Evolutionary conservation across 2,329 filamentous ascomycete genomes (phyloP).

Genomic region (Cyanodermella asteris): DNA sequence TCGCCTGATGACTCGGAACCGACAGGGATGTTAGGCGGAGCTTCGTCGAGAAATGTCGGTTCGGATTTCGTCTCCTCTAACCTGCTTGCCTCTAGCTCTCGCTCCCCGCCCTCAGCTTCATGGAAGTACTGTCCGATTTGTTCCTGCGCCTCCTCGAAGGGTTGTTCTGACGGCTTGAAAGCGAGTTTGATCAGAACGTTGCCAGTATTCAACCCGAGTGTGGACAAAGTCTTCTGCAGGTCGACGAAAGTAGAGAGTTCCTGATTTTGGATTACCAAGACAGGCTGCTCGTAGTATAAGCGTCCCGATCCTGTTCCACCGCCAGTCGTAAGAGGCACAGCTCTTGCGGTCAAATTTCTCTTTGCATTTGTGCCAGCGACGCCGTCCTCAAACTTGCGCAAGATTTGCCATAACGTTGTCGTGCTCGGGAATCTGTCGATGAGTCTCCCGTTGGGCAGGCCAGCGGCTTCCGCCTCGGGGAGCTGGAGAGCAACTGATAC

Average conservation of each 20-base stretch:
- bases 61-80: background rate
- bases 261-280: constrained; percentile 62
- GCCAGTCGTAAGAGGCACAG: constrained; percentile 39
- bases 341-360: constrained; percentile 68
- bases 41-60: constrained; percentile 8
- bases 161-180: constrained; percentile 55
- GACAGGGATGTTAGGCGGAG: too few relatives aligned
- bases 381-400: constrained; percentile 74
- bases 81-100: constrained; percentile 11
- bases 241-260: constrained; percentile 58
- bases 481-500: constrained; percentile 80
- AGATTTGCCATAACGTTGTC: constrained; percentile 68
- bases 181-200: constrained; percentile 56
- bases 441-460: constrained; percentile 43
- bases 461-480: constrained; percentile 44
- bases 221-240: constrained; percentile 70
- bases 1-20: too few relatives aligned
- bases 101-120: constrained; percentile 15
- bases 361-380: constrained; percentile 33
- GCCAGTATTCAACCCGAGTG: constrained; percentile 71
- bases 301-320: constrained; percentile 42
- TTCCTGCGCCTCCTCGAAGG: constrained; percentile 65
- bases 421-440: constrained; percentile 74
- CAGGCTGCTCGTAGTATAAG: constrained; percentile 71
- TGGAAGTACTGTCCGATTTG: constrained; percentile 61